These are phyloP conservation scores for Aspergillus melleus DNA, from an alignment of 2,329 filamentous ascomycete species.

Conservation along the genomic window DNA sequence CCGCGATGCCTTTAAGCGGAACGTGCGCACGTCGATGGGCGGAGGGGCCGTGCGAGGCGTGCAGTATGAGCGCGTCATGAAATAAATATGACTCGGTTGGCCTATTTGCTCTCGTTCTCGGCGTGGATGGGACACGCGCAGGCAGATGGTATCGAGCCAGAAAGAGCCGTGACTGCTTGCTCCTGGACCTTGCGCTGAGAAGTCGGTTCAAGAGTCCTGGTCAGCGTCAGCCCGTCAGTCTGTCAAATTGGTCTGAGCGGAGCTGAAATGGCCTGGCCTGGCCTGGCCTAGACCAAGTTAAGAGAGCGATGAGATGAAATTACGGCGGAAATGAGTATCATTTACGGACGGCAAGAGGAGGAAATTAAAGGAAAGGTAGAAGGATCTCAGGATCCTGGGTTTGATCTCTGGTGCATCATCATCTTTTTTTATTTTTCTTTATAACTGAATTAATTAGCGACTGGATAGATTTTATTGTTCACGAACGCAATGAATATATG, in stretches of 20 bases:
- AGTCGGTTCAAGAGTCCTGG: too few species aligned
- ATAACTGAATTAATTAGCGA: slow-evolving; percentile 35
- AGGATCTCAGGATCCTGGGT: neutral
- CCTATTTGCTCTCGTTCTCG: too few species aligned
- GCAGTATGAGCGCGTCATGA: slow-evolving; percentile 75
- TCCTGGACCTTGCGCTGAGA: too few species aligned
- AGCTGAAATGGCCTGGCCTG: neutral
- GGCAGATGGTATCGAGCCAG: too few species aligned
- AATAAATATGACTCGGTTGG: slow-evolving; percentile 42
- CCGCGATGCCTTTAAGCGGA: slow-evolving; percentile 85
- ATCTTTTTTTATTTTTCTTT: neutral
- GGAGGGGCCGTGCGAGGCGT: slow-evolving; percentile 74
- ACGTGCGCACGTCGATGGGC: slow-evolving; percentile 80
- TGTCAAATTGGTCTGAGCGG: neutral
- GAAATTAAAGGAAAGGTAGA: neutral
- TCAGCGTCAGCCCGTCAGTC: neutral
- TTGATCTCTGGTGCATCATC: slow-evolving; percentile 8
- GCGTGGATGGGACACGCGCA: too few species aligned
- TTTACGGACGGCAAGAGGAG: too few species aligned
- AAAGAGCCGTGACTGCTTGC: too few species aligned
- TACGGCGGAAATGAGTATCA: too few species aligned
- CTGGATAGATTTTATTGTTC: slow-evolving; percentile 30
- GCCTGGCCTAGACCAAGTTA: too few species aligned
- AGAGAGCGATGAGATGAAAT: neutral
- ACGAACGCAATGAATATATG: slow-evolving; percentile 25